A percentile compares a stretch with the other conserved stretches of the same genome.
These are phyloP conservation scores for Leishmania guyanensis DNA, from an alignment of 208 protist genomes.

Conservation along the genomic window DNA sequence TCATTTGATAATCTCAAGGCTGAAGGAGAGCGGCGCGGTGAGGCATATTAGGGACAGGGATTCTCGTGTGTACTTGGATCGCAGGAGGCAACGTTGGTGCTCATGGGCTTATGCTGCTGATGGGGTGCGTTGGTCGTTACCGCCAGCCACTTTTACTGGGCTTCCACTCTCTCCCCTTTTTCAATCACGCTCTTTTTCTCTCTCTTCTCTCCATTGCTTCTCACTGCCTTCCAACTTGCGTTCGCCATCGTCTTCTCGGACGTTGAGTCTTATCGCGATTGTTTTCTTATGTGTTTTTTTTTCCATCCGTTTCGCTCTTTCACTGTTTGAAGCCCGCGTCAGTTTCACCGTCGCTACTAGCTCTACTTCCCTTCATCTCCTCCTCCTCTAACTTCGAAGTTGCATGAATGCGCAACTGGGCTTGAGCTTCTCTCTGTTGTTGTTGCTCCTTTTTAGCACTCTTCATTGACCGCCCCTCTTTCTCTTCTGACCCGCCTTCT, in stretches of 20 bases:
- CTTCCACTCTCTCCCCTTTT: background rate
- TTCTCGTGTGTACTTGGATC: background rate
- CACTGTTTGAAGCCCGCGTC: background rate
- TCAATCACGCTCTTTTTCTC: conserved; percentile 13
- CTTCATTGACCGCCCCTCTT: background rate
- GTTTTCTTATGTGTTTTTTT: background rate
- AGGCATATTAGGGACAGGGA: background rate
- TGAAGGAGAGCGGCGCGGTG: background rate
- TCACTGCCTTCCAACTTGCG: background rate
- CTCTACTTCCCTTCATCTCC: background rate
- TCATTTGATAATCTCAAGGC: background rate
- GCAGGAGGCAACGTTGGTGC: background rate
- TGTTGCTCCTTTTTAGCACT: background rate
- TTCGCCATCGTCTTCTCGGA: background rate
- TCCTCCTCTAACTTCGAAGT: background rate
- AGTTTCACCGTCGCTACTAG: background rate
- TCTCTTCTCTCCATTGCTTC: background rate
- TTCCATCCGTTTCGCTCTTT: background rate
- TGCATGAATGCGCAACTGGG: background rate
- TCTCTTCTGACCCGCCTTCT: background rate
- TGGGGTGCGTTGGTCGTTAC: background rate
- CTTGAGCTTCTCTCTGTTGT: background rate
- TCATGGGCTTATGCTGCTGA: background rate
- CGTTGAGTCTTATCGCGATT: background rate
- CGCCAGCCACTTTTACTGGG: background rate